Evolutionary conservation across 768 basidiomycete genomes (phyloP).

Genomic region (Suillus subluteus): DNA sequence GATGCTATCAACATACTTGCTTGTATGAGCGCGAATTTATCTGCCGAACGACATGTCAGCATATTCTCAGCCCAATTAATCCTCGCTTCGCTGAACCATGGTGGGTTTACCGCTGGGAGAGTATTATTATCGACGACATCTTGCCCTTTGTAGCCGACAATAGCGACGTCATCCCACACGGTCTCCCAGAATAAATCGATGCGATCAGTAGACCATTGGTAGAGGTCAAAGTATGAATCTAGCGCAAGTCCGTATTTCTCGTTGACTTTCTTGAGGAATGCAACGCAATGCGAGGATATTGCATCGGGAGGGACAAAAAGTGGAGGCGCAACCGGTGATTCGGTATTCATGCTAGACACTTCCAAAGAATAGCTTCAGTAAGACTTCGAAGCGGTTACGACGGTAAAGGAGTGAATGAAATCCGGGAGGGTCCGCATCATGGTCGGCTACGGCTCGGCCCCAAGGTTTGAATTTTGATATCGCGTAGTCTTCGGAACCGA

Average conservation of each 20-base stretch:
- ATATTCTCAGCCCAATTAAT: conserved; percentile 88
- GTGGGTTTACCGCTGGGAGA: conserved; percentile 61
- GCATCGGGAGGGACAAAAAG: conserved; percentile 49
- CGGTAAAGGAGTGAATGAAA: neutral
- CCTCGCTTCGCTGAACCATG: conserved; percentile 69
- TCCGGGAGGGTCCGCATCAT: conserved; percentile 4
- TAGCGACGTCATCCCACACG: conserved; percentile 70
- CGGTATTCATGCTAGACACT: neutral
- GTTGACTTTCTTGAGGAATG: conserved; percentile 57
- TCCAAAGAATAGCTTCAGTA: neutral
- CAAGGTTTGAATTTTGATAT: neutral
- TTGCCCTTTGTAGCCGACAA: conserved; percentile 64
- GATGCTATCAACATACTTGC: conserved; percentile 52
- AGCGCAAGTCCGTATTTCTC: conserved; percentile 46
- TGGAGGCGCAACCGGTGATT: neutral
- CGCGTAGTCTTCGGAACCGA: conserved; percentile 6
- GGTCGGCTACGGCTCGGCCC: neutral
- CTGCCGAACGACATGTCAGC: conserved; percentile 57
- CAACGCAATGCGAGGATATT: conserved; percentile 48
- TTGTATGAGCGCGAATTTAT: conserved; percentile 70
- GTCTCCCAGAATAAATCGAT: conserved; percentile 69
- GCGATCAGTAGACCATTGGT: conserved; percentile 63
- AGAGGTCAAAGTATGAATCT: conserved; percentile 63
- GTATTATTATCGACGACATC: conserved; percentile 61
- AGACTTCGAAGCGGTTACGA: neutral